A percentile compares a stretch with the other conserved stretches of the same genome.
phyloP scores from a whole-genome alignment of 2,329 filamentous ascomycete species.

The Aspergillus texensis region DNA sequence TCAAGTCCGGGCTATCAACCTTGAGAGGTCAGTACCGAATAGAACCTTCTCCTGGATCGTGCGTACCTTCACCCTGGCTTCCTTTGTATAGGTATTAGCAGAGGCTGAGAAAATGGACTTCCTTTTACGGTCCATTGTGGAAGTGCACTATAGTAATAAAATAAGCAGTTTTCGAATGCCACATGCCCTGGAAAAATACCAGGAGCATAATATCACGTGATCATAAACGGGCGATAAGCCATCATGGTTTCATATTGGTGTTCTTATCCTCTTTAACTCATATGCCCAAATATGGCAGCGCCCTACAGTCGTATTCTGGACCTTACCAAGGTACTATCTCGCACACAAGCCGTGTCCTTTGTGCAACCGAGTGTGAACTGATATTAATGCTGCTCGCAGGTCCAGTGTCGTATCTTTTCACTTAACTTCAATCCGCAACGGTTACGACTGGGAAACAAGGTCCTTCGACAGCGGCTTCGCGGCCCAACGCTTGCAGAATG shows the following conservation, averaged over 20 bases:
- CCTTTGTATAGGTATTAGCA: slow-evolving; percentile 11
- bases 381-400: slow-evolving; percentile 53
- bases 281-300: slow-evolving; percentile 49
- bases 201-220: not conserved
- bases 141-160: not conserved
- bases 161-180: not conserved
- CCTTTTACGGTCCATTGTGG: slow-evolving; percentile 33
- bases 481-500: slow-evolving; percentile 84
- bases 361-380: not conserved
- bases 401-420: slow-evolving; percentile 89
- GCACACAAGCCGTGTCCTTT: not conserved
- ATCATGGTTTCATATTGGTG: not conserved
- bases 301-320: slow-evolving; percentile 60
- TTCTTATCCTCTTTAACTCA: not conserved
- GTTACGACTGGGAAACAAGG: slow-evolving; percentile 83
- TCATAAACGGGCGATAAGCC: not conserved
- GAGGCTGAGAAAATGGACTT: slow-evolving; percentile 17
- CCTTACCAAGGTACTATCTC: slow-evolving; percentile 70
- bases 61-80: slow-evolving; percentile 22
- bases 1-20: not conserved
- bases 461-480: slow-evolving; percentile 83
- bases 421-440: slow-evolving; percentile 86
- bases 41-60: not conserved
- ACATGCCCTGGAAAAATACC: not conserved
- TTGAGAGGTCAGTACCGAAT: not conserved